Conservation (phyloP, 352 stramenopile genomes). For the Globisporangium yorkense region DNA sequence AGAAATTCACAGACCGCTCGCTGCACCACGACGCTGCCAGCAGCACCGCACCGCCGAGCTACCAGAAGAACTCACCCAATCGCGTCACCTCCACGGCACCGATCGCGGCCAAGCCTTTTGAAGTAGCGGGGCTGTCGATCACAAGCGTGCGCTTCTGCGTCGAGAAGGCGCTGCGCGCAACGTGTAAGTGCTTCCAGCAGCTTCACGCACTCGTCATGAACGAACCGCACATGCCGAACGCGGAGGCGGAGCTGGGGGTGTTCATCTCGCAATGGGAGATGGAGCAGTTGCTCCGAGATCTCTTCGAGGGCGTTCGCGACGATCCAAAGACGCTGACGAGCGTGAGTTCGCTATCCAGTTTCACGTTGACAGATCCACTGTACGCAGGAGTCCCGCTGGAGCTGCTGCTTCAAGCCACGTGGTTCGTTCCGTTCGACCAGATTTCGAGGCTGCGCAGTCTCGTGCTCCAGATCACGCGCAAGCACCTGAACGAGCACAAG, state of each 20-base stretch:
- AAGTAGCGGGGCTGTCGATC: slow-evolving; percentile 32
- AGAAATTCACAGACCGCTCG: slow-evolving; percentile 19
- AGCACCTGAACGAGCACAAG: slow-evolving; percentile 47
- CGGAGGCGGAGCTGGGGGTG: slow-evolving; percentile 19
- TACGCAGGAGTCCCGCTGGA: slow-evolving; percentile 16
- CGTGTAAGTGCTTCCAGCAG: slow-evolving; percentile 29
- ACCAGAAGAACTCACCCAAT: not conserved
- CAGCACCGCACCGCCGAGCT: slow-evolving; percentile 6
- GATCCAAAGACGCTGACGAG: not conserved
- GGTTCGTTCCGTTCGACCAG: slow-evolving; percentile 62
- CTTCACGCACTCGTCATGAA: slow-evolving; percentile 28
- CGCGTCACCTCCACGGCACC: not conserved
- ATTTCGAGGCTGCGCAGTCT: slow-evolving; percentile 32
- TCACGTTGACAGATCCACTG: slow-evolving; percentile 12
- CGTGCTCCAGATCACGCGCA: slow-evolving; percentile 49
- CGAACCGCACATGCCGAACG: slow-evolving; percentile 6
- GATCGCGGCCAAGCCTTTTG: slow-evolving; percentile 20
- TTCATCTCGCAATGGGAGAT: slow-evolving; percentile 60
- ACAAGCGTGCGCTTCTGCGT: slow-evolving; percentile 49
- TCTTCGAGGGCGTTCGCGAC: slow-evolving; percentile 13
- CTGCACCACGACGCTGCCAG: slow-evolving; percentile 1
- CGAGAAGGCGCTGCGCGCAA: slow-evolving; percentile 41
- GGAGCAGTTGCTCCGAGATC: slow-evolving; percentile 29
- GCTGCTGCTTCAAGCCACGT: slow-evolving; percentile 41
- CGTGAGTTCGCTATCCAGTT: not conserved